Conservation (phyloP, 1,284 basidiomycete species). For the Bjerkandera adusta region DNA sequence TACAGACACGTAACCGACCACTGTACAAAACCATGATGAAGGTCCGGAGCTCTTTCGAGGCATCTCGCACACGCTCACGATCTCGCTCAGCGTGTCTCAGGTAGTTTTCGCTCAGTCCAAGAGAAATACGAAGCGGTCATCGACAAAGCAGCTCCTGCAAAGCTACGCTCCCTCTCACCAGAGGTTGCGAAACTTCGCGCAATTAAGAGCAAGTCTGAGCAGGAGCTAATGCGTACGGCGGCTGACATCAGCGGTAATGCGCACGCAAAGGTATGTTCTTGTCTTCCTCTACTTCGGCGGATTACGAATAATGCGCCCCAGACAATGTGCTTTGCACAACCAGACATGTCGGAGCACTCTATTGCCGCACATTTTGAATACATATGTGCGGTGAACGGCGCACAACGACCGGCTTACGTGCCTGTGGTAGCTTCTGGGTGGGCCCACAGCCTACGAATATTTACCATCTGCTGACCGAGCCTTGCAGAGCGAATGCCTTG, state of each 20-base stretch:
- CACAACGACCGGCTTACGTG: constrained; percentile 87
- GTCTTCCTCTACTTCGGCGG: not conserved
- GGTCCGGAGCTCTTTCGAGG: no score
- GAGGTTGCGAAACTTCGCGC: constrained; percentile 61
- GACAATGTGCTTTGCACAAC: constrained; percentile 82
- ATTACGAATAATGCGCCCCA: constrained; percentile 25
- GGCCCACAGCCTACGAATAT: constrained; percentile 22
- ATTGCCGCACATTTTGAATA: constrained; percentile 91
- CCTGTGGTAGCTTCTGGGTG: constrained; percentile 94
- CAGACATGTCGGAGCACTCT: constrained; percentile 70
- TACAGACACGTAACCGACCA: constrained; percentile 20
- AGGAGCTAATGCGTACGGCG: constrained; percentile 67
- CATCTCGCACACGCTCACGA: no score
- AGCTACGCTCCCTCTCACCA: constrained; percentile 51
- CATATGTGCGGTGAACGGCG: constrained; percentile 72
- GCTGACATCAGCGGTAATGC: constrained; percentile 77
- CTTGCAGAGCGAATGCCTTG: constrained; percentile 72
- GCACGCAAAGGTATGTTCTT: constrained; percentile 63
- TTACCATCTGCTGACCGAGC: not conserved
- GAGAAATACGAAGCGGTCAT: constrained; percentile 54
- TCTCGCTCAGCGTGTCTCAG: no score
- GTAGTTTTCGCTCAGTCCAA: no score
- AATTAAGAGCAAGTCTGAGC: constrained; percentile 73
- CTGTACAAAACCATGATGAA: constrained; percentile 37
- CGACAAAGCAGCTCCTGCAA: constrained; percentile 46